Conservation (phyloP, 495 filamentous ascomycete species). For the Penicillium odoratum region DNA sequence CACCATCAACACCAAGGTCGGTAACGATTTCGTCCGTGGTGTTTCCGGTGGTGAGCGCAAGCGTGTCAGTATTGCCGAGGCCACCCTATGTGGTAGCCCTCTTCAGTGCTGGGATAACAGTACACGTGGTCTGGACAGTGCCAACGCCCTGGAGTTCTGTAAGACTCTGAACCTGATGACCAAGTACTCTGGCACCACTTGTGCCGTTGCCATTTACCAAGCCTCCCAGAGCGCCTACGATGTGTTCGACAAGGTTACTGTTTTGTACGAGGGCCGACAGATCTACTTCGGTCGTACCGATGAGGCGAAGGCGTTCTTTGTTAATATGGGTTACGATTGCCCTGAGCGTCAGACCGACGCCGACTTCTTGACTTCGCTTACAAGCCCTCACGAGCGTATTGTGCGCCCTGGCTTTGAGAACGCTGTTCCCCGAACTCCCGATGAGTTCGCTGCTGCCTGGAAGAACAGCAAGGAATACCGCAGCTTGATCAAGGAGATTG, state of each 20-base stretch:
- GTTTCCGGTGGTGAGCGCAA: constrained; percentile 86
- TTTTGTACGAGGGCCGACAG: constrained; percentile 65
- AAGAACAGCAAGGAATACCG: constrained; percentile 55
- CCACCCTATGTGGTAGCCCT: constrained; percentile 70
- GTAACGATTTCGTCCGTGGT: constrained; percentile 83
- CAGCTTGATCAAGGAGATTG: constrained; percentile 52
- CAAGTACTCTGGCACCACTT: constrained; percentile 72
- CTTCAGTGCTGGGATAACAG: constrained; percentile 86
- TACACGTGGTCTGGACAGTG: constrained; percentile 81
- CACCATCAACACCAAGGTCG: constrained; percentile 56
- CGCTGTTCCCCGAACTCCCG: constrained; percentile 65
- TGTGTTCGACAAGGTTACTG: constrained; percentile 60
- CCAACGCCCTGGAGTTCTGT: constrained; percentile 73
- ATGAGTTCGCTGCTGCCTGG: constrained; percentile 69
- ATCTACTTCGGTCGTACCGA: constrained; percentile 67
- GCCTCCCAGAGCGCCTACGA: constrained; percentile 82
- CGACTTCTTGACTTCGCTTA: constrained; percentile 78
- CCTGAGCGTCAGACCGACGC: constrained; percentile 65
- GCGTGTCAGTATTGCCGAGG: constrained; percentile 57
- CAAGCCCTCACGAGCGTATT: constrained; percentile 64
- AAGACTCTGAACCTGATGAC: constrained; percentile 76
- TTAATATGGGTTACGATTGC: constrained; percentile 61
- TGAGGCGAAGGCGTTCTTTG: constrained; percentile 66
- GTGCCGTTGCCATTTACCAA: constrained; percentile 83
- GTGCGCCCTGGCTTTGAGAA: constrained; percentile 64